Evolutionary conservation across 345 rosid genomes (phyloP).

Genomic region (Carallia brachiata): DNA sequence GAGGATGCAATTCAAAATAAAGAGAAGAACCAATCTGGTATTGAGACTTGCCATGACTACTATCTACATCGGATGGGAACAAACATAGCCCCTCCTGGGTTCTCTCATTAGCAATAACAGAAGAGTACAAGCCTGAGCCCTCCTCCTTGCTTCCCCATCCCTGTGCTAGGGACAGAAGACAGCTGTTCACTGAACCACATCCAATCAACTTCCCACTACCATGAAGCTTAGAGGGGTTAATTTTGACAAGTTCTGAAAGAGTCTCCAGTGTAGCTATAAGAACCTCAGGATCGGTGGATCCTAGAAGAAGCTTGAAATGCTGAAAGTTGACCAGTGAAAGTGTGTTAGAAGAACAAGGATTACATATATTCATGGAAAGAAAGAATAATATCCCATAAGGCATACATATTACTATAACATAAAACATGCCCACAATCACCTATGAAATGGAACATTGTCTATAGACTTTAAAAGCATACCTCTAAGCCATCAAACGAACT

Average conservation of each 20-base stretch:
- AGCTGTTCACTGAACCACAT: slow-evolving; percentile 79
- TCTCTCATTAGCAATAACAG: slow-evolving; percentile 83
- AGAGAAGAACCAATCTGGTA: slow-evolving; percentile 75
- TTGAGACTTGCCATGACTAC: slow-evolving; percentile 59
- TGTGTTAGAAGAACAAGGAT: slow-evolving; percentile 17
- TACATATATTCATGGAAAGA: not conserved
- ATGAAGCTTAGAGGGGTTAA: slow-evolving; percentile 84
- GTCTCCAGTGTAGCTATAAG: slow-evolving; percentile 87
- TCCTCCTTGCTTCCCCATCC: slow-evolving; percentile 99
- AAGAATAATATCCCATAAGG: not conserved
- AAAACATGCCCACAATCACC: not conserved
- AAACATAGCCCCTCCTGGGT: slow-evolving; percentile 74
- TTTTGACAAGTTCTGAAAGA: slow-evolving; percentile 79
- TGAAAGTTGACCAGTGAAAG: slow-evolving; percentile 28
- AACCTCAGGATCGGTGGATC: slow-evolving; percentile 94
- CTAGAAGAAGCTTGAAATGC: slow-evolving; percentile 89
- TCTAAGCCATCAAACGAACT: slow-evolving; percentile 90
- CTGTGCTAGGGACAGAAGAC: slow-evolving; percentile 83
- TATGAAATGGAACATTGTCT: not conserved
- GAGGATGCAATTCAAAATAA: slow-evolving; percentile 83
- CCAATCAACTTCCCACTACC: slow-evolving; percentile 82
- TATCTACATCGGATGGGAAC: slow-evolving; percentile 72
- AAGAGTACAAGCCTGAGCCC: slow-evolving; percentile 88
- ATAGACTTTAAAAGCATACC: slow-evolving; percentile 37
- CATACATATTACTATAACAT: slow-evolving; percentile 2